Evolutionary conservation across 306 rosid genomes (phyloP), one percentile per base, ranked within the genome.

Genomic region (Quercus cerris): DNA sequence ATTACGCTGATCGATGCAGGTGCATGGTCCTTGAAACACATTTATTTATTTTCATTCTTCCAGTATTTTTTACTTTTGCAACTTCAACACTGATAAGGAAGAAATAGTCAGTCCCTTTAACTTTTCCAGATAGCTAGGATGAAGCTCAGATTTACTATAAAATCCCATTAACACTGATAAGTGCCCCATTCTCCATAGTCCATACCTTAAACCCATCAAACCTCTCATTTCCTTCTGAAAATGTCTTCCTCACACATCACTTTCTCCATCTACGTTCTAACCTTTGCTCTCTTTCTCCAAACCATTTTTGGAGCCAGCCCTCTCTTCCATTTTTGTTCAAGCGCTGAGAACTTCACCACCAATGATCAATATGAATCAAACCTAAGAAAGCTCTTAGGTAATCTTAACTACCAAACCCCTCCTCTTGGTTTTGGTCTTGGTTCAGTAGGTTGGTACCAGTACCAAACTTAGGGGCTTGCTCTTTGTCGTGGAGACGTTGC

Each of bases 331-430:
- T 19, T 67, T 6, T 73, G 77, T 73, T 51, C 33, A 10, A 51
- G 18, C 30, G 28, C 77, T 19, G 62, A 27, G 41, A 73, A 73
- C 46, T 73, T 54, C 77, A 54, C 77, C 20, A 15, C 46, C 77
- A 73, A 73, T 27, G 77, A 30, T 7, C 66, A 25, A 3, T 73
- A 73, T 17, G 62, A 73, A 13, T 22, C 59, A 55, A 73, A 73
- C 63, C 44, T 73, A 0, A 51, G 15, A 52, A 30, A 54, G 4
- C 77, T 73, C 64, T 4, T 13, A 9, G 57, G 44, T 19, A 49
- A 73, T 18, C 77, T 73, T 7, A 15, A 22, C 46, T 55, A 55
- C 58, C 61, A 52, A 6, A 51, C 77, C 38, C 77, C 77, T 54
- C 6, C 58, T 7, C n/a, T 5, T 5, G 77, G 77, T 7, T 73